Evolutionary conservation across 73 alveolate genomes (phyloP).

Genomic region (Symbiodinium natans): DNA sequence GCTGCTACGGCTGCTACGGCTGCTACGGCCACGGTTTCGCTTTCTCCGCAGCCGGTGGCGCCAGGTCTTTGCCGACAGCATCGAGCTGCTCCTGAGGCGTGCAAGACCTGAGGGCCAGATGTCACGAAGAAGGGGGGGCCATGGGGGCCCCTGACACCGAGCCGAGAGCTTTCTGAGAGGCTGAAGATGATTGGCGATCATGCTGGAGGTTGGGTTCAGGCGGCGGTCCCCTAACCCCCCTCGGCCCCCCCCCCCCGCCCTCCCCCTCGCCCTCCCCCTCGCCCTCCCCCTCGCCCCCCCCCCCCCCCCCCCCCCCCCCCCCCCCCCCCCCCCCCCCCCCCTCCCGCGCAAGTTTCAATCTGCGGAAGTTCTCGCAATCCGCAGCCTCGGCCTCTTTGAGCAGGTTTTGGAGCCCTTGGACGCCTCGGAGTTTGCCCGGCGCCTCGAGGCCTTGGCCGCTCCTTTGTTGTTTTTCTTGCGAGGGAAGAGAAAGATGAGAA

Average conservation of each 20-base stretch:
- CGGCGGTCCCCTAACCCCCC: no score
- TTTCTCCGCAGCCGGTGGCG: neutral
- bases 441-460: constrained; percentile 21
- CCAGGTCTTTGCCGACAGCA: neutral
- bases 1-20: neutral
- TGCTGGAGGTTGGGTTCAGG: constrained; percentile 92
- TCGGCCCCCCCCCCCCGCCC: no score
- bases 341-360: no score
- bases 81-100: neutral
- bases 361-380: no score
- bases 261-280: no score
- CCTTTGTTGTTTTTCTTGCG: no score
- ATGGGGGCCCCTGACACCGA: neutral
- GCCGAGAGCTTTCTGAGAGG: neutral
- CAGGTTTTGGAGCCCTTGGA: constrained; percentile 59
- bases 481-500: no score
- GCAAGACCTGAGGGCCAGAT: no score
- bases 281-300: no score
- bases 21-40: neutral
- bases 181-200: constrained; percentile 60
- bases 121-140: neutral
- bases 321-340: no score
- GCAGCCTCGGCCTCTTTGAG: no score
- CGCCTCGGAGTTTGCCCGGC: constrained; percentile 51
- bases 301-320: no score